Evolutionary conservation across 805 yeast genomes (phyloP).

Genomic region (Hanseniaspora lindneri): DNA sequence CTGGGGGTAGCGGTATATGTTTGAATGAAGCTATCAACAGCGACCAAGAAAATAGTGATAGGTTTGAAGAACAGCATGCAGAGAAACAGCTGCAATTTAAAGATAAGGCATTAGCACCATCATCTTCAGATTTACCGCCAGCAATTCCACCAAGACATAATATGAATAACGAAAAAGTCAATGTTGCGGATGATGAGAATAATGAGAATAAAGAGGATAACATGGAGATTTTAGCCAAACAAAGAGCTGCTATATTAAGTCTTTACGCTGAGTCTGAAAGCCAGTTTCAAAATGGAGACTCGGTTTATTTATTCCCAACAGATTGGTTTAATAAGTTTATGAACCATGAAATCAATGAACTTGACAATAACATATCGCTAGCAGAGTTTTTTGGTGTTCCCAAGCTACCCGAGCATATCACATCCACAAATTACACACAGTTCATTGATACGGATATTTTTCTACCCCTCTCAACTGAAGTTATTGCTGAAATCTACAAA

Average conservation of each 20-base stretch:
- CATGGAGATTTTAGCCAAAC: neutral
- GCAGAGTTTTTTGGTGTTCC: slow-evolving; percentile 3
- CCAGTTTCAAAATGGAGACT: slow-evolving; percentile 1
- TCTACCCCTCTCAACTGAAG: slow-evolving; percentile 3
- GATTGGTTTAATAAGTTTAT: slow-evolving; percentile 2
- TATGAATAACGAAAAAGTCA: neutral
- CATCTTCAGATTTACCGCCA: neutral
- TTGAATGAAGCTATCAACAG: neutral
- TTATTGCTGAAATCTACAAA: slow-evolving; percentile 3
- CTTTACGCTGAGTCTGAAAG: neutral
- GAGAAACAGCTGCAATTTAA: too few relatives aligned
- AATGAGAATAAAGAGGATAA: neutral
- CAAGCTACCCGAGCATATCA: neutral
- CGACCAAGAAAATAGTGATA: neutral
- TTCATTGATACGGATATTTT: neutral
- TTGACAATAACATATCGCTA: neutral
- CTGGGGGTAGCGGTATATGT: neutral
- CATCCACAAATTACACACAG: neutral
- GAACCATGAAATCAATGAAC: neutral
- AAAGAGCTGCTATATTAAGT: neutral
- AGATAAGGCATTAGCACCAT: too few relatives aligned
- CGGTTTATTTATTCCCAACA: slow-evolving; percentile 11
- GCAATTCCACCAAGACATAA: neutral
- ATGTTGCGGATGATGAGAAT: neutral
- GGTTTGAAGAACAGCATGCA: too few relatives aligned